Base-by-base conservation (phyloP, 805 yeast genomes). In the Starmerella khaoyaiensis region DNA sequence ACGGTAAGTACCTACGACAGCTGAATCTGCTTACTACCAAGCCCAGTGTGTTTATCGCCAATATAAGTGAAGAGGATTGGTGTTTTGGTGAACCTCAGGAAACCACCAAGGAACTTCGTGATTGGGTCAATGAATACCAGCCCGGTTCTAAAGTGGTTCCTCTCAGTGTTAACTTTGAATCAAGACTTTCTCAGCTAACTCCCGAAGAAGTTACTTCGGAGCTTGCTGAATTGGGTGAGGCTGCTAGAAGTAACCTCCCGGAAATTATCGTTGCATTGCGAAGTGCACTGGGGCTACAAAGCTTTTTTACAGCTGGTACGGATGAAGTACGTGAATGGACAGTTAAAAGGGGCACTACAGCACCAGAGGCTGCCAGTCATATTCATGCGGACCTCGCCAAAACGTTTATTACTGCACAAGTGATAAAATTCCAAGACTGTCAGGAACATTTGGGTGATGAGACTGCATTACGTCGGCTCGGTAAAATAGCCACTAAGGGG, bases 291-390 rank as follows among this genome's bases (percentile, higher is more conserved):
- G 72, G 75, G 36, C 64, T 84, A 54, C 79, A 82, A 17, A 79
- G 93, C 28, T 84, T 72, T 58, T 84, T 78, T 61, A 84, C 96
- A 0, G 80, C 93, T 54, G 95, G 95, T 21, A 33, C 31, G 19
- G 65, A 68, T 35, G 94, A 84, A 59, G 86, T 79, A 8, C 65
- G 87, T 52, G 93, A 84, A 57, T 84, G 96, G 96, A 79, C 84
- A 14, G 67, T 84, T 37, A 68, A 86, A 54, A 65, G 66, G 36
- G 81, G 83, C 21, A 69, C 79, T 14, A 69, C 72, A 25, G 94
- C 93, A 2, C 86, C 87, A 26, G 80, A 80, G 45, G 94, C 93
- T 2, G 95, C 95, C 1, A 93, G 86, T 17, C 76, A 78, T 23
- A 84, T 84, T 42, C 95, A 84, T 56, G 78, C 82, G 6, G 95